Evolutionary conservation across 441 rosid genomes (phyloP).

Genomic region (Breynia disticha): DNA sequence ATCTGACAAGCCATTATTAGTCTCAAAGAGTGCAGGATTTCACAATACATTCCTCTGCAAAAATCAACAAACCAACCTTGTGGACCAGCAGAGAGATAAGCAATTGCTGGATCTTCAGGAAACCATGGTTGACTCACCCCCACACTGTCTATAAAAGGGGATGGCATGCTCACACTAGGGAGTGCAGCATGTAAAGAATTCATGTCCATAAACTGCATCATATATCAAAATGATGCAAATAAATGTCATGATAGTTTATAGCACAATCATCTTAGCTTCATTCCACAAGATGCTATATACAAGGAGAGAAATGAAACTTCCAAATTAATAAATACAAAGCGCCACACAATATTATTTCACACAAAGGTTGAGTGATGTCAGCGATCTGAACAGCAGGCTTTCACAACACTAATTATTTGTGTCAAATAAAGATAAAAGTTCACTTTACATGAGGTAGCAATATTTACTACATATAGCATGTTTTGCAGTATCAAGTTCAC

Average conservation of each 20-base stretch:
- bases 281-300: background rate
- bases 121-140: constrained; percentile 57
- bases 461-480: background rate
- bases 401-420: too few species aligned
- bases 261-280: background rate
- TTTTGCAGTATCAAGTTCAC: background rate
- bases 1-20: background rate
- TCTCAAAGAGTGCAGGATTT: background rate
- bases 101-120: constrained; percentile 43
- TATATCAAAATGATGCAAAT: constrained; percentile 12
- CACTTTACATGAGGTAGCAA: background rate
- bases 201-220: constrained; percentile 84
- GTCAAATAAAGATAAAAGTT: background rate
- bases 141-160: constrained; percentile 37
- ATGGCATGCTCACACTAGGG: constrained; percentile 43
- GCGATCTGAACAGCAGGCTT: too few species aligned
- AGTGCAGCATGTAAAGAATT: constrained; percentile 60
- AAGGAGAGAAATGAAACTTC: background rate
- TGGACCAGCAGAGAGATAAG: constrained; percentile 39
- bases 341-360: background rate
- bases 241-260: too few species aligned
- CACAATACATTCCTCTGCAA: background rate
- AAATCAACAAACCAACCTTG: constrained; percentile 33
- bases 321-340: background rate
- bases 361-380: background rate